phyloP scores from a whole-genome alignment of 2,329 filamentous ascomycete genomes.

The Pestalotiopsis sp. region DNA sequence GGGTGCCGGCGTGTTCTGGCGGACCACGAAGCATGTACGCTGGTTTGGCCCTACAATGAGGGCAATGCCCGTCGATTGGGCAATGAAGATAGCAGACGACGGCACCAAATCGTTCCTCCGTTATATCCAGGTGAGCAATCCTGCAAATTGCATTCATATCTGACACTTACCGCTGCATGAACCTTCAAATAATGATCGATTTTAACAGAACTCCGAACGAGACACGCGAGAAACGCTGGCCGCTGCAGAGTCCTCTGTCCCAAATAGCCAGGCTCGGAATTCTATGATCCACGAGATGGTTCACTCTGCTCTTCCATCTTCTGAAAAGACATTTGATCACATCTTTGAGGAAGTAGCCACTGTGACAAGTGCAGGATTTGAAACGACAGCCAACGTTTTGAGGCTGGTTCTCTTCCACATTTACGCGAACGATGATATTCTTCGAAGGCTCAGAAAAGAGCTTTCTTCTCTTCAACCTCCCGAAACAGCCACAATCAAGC shows the following conservation, averaged over 20 bases:
- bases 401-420: neutral
- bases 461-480: neutral
- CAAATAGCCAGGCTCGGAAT: neutral
- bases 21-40: constrained; percentile 19
- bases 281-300: neutral
- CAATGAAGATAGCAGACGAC: constrained; percentile 16
- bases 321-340: neutral
- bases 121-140: neutral
- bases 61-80: constrained; percentile 15
- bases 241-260: neutral
- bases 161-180: neutral
- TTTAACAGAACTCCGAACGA: neutral
- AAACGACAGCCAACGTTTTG: neutral
- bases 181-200: neutral
- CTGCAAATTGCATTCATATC: neutral
- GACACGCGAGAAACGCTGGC: neutral
- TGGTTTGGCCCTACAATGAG: constrained; percentile 20
- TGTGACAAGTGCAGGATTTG: constrained; percentile 2
- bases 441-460: neutral
- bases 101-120: constrained; percentile 5
- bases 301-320: neutral
- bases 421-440: neutral
- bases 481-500: neutral
- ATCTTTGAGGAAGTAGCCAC: neutral
- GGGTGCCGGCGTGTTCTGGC: neutral